Conservation (phyloP, 2,329 filamentous ascomycete genomes). For the Sarocladium kiliense region DNA sequence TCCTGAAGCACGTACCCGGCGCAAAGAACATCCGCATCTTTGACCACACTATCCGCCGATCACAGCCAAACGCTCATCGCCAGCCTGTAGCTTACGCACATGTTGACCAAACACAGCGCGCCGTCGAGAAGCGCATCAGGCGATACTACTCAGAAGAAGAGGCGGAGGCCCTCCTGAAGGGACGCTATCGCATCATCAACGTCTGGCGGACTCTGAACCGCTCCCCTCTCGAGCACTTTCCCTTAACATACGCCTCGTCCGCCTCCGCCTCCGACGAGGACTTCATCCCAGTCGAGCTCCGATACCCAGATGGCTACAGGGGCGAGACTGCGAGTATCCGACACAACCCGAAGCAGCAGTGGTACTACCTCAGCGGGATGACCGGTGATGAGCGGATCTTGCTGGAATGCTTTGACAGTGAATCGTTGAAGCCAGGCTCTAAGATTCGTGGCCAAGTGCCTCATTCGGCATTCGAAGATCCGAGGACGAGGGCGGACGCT, state of each 20-base stretch:
- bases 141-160: slow-evolving; percentile 57
- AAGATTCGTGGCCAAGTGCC: slow-evolving; percentile 54
- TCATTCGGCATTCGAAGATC: slow-evolving; percentile 77
- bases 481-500: slow-evolving; percentile 63
- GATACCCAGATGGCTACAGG: slow-evolving; percentile 58
- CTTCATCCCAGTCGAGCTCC: slow-evolving; percentile 66
- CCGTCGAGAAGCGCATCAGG: slow-evolving; percentile 62
- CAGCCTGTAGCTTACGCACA: slow-evolving; percentile 69
- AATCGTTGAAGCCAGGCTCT: slow-evolving; percentile 43
- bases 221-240: slow-evolving; percentile 58
- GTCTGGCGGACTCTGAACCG: slow-evolving; percentile 69
- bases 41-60: slow-evolving; percentile 82
- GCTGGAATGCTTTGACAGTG: slow-evolving; percentile 74
- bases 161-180: slow-evolving; percentile 59
- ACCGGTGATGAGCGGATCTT: slow-evolving; percentile 65
- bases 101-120: slow-evolving; percentile 72
- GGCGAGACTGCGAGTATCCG: slow-evolving; percentile 71
- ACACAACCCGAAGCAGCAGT: slow-evolving; percentile 58
- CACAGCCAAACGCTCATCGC: slow-evolving; percentile 51
- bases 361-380: slow-evolving; percentile 81
- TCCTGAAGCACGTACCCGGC: slow-evolving; percentile 63
- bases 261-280: slow-evolving; percentile 56
- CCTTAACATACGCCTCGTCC: slow-evolving; percentile 65
- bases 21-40: slow-evolving; percentile 67
- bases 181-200: slow-evolving; percentile 78